A percentile compares a stretch with the other conserved stretches of the same genome.
Evolutionary conservation across 768 basidiomycete genomes (phyloP).

Genomic region (Trametes gibbosa): DNA sequence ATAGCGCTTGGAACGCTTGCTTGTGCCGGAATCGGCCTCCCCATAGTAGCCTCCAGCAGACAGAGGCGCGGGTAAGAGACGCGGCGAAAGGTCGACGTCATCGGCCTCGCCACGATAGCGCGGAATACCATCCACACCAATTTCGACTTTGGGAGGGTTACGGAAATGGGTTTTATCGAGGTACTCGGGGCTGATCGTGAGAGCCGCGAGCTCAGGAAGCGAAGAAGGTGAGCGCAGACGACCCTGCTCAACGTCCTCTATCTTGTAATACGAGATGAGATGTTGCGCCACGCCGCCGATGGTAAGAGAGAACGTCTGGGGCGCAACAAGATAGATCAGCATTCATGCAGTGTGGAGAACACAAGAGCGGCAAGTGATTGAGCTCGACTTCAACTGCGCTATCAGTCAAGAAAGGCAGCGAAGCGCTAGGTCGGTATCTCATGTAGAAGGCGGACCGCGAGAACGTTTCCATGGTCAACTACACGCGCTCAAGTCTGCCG

Average conservation of each 20-base stretch:
- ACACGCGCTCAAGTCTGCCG: not conserved
- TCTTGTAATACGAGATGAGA: constrained; percentile 91
- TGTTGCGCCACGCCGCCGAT: constrained; percentile 87
- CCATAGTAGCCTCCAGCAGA: constrained; percentile 22
- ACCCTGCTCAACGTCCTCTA: constrained; percentile 87
- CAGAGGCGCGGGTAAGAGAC: constrained; percentile 27
- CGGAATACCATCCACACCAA: constrained; percentile 78
- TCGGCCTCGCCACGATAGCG: constrained; percentile 84
- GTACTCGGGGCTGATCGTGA: constrained; percentile 86
- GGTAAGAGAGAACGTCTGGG: constrained; percentile 90
- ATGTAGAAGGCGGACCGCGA: constrained; percentile 5
- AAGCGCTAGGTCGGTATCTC: constrained; percentile 2
- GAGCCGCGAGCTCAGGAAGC: constrained; percentile 78
- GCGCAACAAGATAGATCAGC: not conserved
- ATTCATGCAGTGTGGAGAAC: not conserved
- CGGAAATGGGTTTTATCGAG: constrained; percentile 90
- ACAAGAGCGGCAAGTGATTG: not conserved
- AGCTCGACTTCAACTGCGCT: constrained; percentile 9
- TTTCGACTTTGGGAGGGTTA: constrained; percentile 84
- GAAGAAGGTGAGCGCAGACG: constrained; percentile 86
- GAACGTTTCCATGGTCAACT: not conserved
- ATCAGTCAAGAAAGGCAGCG: constrained; percentile 13
- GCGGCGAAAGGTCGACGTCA: constrained; percentile 43
- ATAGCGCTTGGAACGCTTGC: constrained; percentile 33
- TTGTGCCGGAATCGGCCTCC: constrained; percentile 17